Evolutionary conservation across 2,329 filamentous ascomycete genomes (phyloP), one percentile per base, ranked within the genome.

Genomic region (Epichloe hybrida): DNA sequence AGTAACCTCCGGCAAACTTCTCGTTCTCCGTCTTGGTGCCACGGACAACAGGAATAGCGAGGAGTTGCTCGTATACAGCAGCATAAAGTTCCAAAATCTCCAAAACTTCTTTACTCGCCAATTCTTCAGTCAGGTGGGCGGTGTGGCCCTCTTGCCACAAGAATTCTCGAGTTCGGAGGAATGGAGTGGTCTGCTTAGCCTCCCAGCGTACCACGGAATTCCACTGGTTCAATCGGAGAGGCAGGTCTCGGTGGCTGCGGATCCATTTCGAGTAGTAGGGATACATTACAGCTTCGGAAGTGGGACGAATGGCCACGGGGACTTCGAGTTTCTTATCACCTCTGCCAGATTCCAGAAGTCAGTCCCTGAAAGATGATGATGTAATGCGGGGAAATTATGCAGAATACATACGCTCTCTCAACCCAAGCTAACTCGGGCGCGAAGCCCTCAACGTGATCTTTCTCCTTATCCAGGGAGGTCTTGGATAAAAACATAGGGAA

Each of bases 401-500:
- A 36, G 31, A 39, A 23, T 31, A 73, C 79, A 70, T 69, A 84
- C 75, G 84, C 86, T 68, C 88, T 87, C 49, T 87, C 93, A 31
- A 93, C 87, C 87, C 87, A 93, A 51, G 87, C 87, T 58, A 93
- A 78, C 68, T 93, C 87, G 36, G 93, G 90, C 49, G 93, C 93
- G 67, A 98, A 98, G n/a, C 93, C 93, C 69, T 98, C 91, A 55
- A 98, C 86, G 68, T 98, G 93, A 62, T 93, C 87, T 77, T 96
- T 96, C 70, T 96, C 90, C 66, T 79, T 80, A 65, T 81, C 77
- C 56, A 98, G 72, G 40, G 94, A 94, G 70, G 94, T 94, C 63
- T 87, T 76, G 17, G 88, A 95, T 57, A 98, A 80, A 71, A 96
- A 98, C 68, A 98, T 84, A 54, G 93, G 93, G 69, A 98, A 98